Evolutionary conservation across 306 rosid genomes (phyloP).

Genomic region (Abrus pulchellus): DNA sequence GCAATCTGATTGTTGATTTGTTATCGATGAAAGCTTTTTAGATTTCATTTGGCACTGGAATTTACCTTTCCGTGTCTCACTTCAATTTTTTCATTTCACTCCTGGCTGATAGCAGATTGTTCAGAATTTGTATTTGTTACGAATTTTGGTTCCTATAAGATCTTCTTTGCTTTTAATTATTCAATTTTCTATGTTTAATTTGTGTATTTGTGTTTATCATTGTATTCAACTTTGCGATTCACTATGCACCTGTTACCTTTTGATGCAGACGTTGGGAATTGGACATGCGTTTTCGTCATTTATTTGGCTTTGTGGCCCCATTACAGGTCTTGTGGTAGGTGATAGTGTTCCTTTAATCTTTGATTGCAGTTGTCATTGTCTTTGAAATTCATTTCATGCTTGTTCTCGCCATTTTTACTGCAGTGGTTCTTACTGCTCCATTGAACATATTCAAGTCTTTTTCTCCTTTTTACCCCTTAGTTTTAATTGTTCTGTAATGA

Average conservation of each 20-base stretch:
- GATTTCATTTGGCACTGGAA: neutral
- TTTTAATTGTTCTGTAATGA: neutral
- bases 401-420: neutral
- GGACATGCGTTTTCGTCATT: conserved; percentile 98
- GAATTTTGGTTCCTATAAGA: conserved; percentile 22
- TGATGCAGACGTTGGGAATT: conserved; percentile 94
- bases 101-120: neutral
- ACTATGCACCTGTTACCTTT: conserved; percentile 36
- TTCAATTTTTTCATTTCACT: neutral
- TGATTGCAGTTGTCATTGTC: conserved; percentile 9
- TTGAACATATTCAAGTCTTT: neutral
- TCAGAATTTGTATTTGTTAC: neutral
- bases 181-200: conserved; percentile 12
- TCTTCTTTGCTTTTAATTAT: neutral
- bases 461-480: neutral
- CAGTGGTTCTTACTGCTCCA: conserved; percentile 8
- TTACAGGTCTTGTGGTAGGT: conserved; percentile 99
- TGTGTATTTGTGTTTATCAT: conserved; percentile 18
- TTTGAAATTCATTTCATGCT: conserved; percentile 30
- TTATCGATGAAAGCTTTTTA: neutral
- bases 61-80: neutral
- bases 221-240: conserved; percentile 39
- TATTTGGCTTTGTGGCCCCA: conserved; percentile 99
- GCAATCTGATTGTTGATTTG: conserved; percentile 23
- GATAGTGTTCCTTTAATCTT: conserved; percentile 35